Conservation (phyloP, 1,284 basidiomycete species). For the Cryptococcus sp. region DNA sequence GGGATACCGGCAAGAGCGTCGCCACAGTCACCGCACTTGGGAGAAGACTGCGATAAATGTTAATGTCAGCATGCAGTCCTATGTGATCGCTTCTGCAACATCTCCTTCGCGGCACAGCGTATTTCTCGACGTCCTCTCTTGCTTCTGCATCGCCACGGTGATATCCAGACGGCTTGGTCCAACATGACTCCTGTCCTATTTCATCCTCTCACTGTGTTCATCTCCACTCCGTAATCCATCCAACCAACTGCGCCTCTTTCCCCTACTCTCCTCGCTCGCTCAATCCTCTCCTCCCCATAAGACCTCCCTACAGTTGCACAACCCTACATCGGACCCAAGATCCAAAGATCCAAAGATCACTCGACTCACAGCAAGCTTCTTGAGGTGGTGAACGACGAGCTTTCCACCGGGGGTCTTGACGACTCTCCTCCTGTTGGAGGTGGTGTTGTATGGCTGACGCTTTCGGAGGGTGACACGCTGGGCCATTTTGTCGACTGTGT, state of each 20-base stretch:
- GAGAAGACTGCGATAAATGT: slow-evolving; percentile 57
- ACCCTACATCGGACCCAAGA: not conserved
- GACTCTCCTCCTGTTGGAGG: slow-evolving; percentile 90
- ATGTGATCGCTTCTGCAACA: not conserved
- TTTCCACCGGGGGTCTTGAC: slow-evolving; percentile 83
- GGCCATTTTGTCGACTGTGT: slow-evolving; percentile 69
- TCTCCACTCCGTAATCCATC: not conserved
- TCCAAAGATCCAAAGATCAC: not conserved
- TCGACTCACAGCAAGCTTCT: slow-evolving; percentile 55
- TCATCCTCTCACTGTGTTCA: not conserved
- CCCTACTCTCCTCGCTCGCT: not conserved
- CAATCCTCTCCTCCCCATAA: no score
- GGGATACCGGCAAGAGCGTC: slow-evolving; percentile 88
- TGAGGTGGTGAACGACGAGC: slow-evolving; percentile 57
- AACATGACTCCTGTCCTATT: no score
- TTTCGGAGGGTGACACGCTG: slow-evolving; percentile 99
- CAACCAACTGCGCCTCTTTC: not conserved
- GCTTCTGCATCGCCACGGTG: not conserved
- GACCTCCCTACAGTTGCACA: no score
- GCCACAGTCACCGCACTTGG: slow-evolving; percentile 98
- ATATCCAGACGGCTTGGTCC: no score
- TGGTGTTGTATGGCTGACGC: slow-evolving; percentile 98
- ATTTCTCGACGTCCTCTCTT: not conserved
- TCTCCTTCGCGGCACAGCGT: not conserved
- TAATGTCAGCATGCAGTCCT: slow-evolving; percentile 5